Base-by-base conservation (phyloP, 306 rosid genomes). In the Erythrophleum fordii region DNA sequence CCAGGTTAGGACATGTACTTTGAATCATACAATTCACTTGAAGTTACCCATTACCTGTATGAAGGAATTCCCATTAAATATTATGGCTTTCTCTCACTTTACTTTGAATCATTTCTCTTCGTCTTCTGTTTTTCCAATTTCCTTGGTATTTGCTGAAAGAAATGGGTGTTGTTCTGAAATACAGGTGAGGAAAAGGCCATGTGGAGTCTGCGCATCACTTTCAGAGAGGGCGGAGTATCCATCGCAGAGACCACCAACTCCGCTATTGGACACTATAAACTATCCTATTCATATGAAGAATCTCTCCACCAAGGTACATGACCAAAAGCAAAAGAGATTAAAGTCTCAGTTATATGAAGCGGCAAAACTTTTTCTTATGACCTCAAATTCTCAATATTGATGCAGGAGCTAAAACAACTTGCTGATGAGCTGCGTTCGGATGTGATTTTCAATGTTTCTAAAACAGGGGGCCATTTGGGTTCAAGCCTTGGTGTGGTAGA, bases 401-500 rank as follows among this genome's bases (percentile, higher is more conserved):
- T 79, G 73, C 87, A 94, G 97, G 97, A 92, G 87, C 95, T 95
- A 28, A 86, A 88, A 76, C 99, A 95, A 83, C 89, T 95, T 4
- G 76, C 97, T 7, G 98, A 92, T 81, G 97, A 95, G 82, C 75
- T 95, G 31, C 88, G 97, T 76, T 95, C 97, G 23, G 98, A 95
- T 84, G 95, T 95, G 44, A 92, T 95, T 86, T 92, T 95, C 87
- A 92, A 91, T 51, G 98, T 95, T 81, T 95, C 97, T 4, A 92
- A 85, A 85, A 95, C 98, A 22, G 98, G 99, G 11, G 99, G 97
- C 11, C 99, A 95, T 86, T 58, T 93, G 23, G 99, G 99, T 13
- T 95, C 98, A 48, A 92, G 95, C 85, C 93, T 92, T 70, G 98
- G 98, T 78, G 97, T 95, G 46, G 97, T 95, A 18, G 97, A 95